Evolutionary conservation across 2,329 filamentous ascomycete species (phyloP), one percentile per base, ranked within the genome.

Genomic region (Sphaerulina populicola): DNA sequence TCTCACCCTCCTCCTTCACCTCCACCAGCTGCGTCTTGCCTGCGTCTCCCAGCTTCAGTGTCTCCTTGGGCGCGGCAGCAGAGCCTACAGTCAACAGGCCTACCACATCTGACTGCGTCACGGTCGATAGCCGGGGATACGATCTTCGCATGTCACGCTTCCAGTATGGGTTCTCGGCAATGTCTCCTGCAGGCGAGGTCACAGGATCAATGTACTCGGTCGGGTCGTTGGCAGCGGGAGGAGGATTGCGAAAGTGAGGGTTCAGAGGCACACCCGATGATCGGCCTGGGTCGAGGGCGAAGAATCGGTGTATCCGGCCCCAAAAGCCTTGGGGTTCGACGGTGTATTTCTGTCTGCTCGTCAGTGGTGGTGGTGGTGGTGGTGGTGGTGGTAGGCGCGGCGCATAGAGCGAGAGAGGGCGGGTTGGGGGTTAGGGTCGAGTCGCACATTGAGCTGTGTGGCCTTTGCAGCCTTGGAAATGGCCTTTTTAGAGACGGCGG

Each of bases 111-210:
- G 80, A 80, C 75, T 97, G 93, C 53, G 76, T 83, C 56, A 98
- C 79, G 41, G 87, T 82, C 65, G 85, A 91, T 51, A 86, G 77
- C 62, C 77, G 79, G 30, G 93, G 86, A 74, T 97, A 97, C 64
- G 77, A 78, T 64, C 93, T 81, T 62, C 93, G 86, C 55, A 75
- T 71, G 67, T 98, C 93, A 64, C 93, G 89, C 78, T 94, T 94
- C 88, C 89, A 98, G 76, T 96, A 94, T 35, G 88, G 82, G 73
- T 94, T 94, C 70, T 91, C 87, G 63, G 88, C 88, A 63, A 94
- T 83, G 68, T 94, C 88, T 60, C 79, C 87, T 2, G 88, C 86
- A n/a, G 88, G 88, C 0, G 85, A 53, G 11, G 88, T 94, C 53
- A 91, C 85, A 18, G 87, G 86, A 68, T 94, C 88, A 68, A 86